Evolutionary conservation across 106 monocot genomes (phyloP), one percentile per base, ranked within the genome.

Genomic region (Allium sativum): DNA sequence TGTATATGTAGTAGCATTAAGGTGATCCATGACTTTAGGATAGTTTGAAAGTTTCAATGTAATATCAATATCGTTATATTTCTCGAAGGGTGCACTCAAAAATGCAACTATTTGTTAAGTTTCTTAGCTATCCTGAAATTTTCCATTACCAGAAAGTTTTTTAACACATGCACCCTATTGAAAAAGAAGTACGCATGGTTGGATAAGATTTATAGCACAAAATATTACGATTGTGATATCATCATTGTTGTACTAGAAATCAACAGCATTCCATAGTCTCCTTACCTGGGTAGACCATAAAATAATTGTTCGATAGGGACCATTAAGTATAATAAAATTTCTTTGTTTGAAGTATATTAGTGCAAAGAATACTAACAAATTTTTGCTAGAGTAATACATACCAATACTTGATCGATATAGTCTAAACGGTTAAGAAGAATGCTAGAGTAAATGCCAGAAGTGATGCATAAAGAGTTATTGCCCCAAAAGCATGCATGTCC

Each of bases 351-450:
- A 54, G n/a, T 54, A 17, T 12, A 54, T 6, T 6, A 13, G 18
- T 16, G n/a, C 18, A n/a, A n/a, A n/a, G 53, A 12, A 54, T 16
- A 54, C 18, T 12, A 17, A 54, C 6, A 54, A 8, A 54, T n/a
- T n/a, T n/a, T 9, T 54, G 12, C 13, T 17, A 12, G 53, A 58
- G 45, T 8, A 16, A 14, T 15, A 60, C 76, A 42, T 95, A 90
- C 94, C 86, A 95, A 61, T 15, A 95, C 90, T 90, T 95, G 90
- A 68, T 95, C 86, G 60, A 90, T 86, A 78, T 90, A 95, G 63
- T 95, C 94, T 69, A 95, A 90, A 56, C 86, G 76, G 72, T 95
- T 90, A 62, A 90, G 90, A 71, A 89, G 94, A 5, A 95, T 90
- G 62, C 81, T 48, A 95, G 94, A 53, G 84, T 90, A 80, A 95